phyloP scores from a whole-genome alignment of 1,284 basidiomycete genomes.

The Fomitopsis pinicola region DNA sequence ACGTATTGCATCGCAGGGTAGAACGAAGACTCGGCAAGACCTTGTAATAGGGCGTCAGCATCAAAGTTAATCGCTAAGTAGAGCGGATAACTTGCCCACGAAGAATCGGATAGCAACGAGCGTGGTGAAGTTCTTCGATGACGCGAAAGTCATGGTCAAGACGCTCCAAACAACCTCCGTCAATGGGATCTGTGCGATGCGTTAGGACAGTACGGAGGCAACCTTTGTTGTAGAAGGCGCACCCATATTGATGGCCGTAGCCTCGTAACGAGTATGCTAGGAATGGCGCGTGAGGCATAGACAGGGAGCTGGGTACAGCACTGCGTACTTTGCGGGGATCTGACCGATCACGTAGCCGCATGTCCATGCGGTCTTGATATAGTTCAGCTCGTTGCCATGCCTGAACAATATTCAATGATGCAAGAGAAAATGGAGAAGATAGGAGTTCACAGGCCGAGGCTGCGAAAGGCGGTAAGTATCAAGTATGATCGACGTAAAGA shows the following conservation, averaged over 20 bases:
- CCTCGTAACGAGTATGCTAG: conserved; percentile 33
- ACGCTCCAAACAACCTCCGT: conserved; percentile 38
- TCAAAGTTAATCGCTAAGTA: not conserved
- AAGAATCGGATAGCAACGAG: conserved; percentile 33
- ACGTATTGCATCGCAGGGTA: conserved; percentile 40
- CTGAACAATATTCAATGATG: conserved; percentile 13
- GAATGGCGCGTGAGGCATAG: not conserved
- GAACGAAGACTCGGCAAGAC: conserved; percentile 38
- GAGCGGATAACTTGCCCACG: conserved; percentile 26
- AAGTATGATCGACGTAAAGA: not conserved
- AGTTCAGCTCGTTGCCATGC: conserved; percentile 36
- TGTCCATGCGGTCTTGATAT: conserved; percentile 40
- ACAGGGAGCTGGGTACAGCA: not conserved
- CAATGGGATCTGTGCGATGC: conserved; percentile 26
- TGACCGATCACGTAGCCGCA: conserved; percentile 39
- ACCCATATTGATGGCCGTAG: conserved; percentile 39
- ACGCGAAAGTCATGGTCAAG: conserved; percentile 34
- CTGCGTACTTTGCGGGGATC: conserved; percentile 34
- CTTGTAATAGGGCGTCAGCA: conserved; percentile 10
- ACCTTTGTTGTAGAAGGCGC: not conserved
- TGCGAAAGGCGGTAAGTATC: conserved; percentile 5
- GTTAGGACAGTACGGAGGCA: not conserved
- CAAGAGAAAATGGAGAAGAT: not conserved
- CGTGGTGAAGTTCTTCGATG: conserved; percentile 30
- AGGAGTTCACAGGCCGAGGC: conserved; percentile 23